A percentile compares a stretch with the other conserved stretches of the same genome.
Evolutionary conservation across 2,329 filamentous ascomycete species (phyloP).

Genomic region (Waltergamsia citrina): DNA sequence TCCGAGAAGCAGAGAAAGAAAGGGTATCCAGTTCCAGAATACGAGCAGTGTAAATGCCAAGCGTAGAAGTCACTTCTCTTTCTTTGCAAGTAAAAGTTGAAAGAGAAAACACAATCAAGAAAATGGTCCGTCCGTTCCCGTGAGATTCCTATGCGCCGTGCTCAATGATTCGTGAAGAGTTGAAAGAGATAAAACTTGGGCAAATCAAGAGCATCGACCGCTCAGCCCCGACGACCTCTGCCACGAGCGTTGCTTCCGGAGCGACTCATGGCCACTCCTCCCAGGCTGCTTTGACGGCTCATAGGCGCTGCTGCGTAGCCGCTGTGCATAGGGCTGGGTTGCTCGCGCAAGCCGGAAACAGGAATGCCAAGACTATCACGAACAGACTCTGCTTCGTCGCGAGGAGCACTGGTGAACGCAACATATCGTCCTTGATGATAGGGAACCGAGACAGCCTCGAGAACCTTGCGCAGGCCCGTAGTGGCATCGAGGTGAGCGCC

Average conservation of each 20-base stretch:
- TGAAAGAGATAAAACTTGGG: neutral
- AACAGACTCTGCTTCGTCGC: slow-evolving; percentile 38
- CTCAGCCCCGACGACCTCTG: slow-evolving; percentile 27
- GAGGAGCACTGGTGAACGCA: slow-evolving; percentile 34
- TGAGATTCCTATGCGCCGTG: neutral
- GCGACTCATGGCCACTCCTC: slow-evolving; percentile 47
- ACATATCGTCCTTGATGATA: slow-evolving; percentile 37
- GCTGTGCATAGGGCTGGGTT: slow-evolving; percentile 18
- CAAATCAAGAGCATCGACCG: neutral
- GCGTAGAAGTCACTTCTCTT: neutral
- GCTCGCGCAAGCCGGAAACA: slow-evolving; percentile 31
- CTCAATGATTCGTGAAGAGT: neutral
- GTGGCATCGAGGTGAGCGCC: slow-evolving; percentile 47
- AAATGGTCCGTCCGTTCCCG: neutral
- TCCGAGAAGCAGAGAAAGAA: too few relatives aligned
- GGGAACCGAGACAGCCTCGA: slow-evolving; percentile 43
- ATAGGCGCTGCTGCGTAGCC: slow-evolving; percentile 32
- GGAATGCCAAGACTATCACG: slow-evolving; percentile 41
- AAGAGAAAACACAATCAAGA: neutral
- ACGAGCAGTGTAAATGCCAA: too few relatives aligned
- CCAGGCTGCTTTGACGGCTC: slow-evolving; percentile 46
- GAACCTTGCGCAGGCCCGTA: slow-evolving; percentile 42
- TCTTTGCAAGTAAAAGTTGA: neutral
- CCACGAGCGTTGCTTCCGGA: slow-evolving; percentile 43
- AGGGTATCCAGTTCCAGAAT: too few relatives aligned